Percentiles rank a stretch among this genome's conserved stretches.
Evolutionary conservation across 768 basidiomycete genomes (phyloP).

Genomic region (Mycena belliarum): DNA sequence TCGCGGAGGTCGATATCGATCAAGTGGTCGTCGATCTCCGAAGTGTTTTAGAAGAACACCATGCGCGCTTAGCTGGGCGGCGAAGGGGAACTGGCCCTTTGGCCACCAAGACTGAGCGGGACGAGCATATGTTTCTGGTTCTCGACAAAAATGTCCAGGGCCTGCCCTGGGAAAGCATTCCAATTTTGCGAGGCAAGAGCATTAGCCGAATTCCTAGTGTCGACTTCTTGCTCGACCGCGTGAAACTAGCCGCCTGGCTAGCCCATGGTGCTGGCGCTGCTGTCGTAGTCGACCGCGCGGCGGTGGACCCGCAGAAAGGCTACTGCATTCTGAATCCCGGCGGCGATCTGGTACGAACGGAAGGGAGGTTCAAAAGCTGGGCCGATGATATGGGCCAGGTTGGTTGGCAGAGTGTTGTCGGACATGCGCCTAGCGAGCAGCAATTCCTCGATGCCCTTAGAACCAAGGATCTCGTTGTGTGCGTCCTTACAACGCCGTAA

Average conservation of each 20-base stretch:
- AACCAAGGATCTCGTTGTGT: constrained; percentile 88
- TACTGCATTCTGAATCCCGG: constrained; percentile 92
- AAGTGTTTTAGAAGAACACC: constrained; percentile 71
- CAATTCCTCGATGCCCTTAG: constrained; percentile 75
- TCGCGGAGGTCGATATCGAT: constrained; percentile 89
- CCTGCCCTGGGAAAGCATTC: constrained; percentile 95
- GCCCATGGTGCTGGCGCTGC: constrained; percentile 16
- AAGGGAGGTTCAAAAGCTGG: constrained; percentile 83
- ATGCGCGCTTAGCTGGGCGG: constrained; percentile 34
- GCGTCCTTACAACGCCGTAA: constrained; percentile 35
- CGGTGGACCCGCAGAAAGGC: constrained; percentile 66
- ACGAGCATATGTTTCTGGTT: constrained; percentile 83
- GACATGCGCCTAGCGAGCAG: constrained; percentile 77
- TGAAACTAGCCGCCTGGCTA: constrained; percentile 56
- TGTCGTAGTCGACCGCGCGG: constrained; percentile 43
- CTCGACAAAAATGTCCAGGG: constrained; percentile 88
- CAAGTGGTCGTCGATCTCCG: constrained; percentile 89
- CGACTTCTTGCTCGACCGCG: constrained; percentile 83
- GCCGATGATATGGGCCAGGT: constrained; percentile 63
- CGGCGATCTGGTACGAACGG: constrained; percentile 83
- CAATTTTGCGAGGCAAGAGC: constrained; percentile 78
- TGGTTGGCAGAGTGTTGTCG: constrained; percentile 86
- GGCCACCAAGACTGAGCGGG: constrained; percentile 30
- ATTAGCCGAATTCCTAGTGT: constrained; percentile 92
- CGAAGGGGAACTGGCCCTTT: constrained; percentile 26